Conservation (phyloP, 495 filamentous ascomycete genomes). For the Margaritispora aquatica region DNA sequence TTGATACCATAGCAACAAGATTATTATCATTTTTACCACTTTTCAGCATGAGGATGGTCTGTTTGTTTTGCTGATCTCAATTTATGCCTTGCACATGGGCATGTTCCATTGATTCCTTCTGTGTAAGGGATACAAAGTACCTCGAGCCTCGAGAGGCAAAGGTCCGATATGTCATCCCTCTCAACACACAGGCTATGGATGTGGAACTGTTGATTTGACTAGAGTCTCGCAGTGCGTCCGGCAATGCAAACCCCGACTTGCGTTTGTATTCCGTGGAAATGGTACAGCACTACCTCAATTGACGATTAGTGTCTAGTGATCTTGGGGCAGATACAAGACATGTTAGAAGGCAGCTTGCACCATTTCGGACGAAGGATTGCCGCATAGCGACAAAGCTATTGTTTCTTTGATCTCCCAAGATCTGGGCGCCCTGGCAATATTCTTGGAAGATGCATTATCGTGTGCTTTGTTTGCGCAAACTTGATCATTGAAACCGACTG, state of each 20-base stretch:
- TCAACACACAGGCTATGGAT: no score
- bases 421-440: not conserved
- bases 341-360: not conserved
- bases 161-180: no score
- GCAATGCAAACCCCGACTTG: no score
- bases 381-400: not conserved
- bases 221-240: no score
- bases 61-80: not conserved
- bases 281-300: not conserved
- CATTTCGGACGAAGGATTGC: not conserved
- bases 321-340: not conserved
- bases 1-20: not conserved
- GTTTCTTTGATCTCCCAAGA: not conserved
- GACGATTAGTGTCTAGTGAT: not conserved
- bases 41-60: not conserved
- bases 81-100: not conserved
- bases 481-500: not conserved
- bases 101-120: no score
- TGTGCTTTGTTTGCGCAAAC: no score
- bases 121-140: no score
- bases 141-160: no score
- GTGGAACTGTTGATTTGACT: no score
- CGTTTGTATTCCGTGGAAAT: no score
- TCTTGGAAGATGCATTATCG: not conserved
- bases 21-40: not conserved